Evolutionary conservation across 2,329 filamentous ascomycete genomes (phyloP).

Genomic region (Stachybotrys echinatus): DNA sequence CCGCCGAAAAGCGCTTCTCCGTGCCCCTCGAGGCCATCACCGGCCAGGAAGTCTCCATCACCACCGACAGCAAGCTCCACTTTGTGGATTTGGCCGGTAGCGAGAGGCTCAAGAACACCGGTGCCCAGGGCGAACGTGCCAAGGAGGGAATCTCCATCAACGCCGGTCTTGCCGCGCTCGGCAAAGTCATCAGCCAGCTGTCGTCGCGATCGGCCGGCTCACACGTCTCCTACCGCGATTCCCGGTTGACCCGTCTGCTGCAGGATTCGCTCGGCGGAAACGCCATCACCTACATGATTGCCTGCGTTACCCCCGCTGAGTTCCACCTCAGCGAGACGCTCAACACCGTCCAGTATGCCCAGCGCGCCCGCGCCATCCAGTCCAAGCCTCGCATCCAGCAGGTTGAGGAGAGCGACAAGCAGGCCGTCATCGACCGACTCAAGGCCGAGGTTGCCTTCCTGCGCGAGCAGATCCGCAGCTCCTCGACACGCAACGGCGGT

Average conservation of each 20-base stretch:
- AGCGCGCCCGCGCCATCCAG: slow-evolving; percentile 92
- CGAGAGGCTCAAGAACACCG: slow-evolving; percentile 94
- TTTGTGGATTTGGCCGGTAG: slow-evolving; percentile 98
- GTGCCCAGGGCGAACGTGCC: slow-evolving; percentile 88
- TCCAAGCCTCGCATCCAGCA: slow-evolving; percentile 97
- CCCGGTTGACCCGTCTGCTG: slow-evolving; percentile 87
- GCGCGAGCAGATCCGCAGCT: slow-evolving; percentile 84
- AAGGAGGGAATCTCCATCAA: slow-evolving; percentile 98
- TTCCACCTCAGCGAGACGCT: slow-evolving; percentile 97
- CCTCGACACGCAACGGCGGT: slow-evolving; percentile 57
- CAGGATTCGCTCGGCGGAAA: slow-evolving; percentile 97
- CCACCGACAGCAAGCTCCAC: slow-evolving; percentile 95
- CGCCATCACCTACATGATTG: slow-evolving; percentile 99
- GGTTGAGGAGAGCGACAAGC: slow-evolving; percentile 87
- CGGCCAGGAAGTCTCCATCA: slow-evolving; percentile 61
- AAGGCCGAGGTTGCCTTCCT: slow-evolving; percentile 92
- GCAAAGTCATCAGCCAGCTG: slow-evolving; percentile 97
- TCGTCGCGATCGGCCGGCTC: slow-evolving; percentile 83
- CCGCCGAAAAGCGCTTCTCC: slow-evolving; percentile 78
- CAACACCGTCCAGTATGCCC: slow-evolving; percentile 96
- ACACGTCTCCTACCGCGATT: slow-evolving; percentile 96
- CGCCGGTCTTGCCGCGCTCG: slow-evolving; percentile 85
- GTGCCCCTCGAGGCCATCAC: slow-evolving; percentile 78
- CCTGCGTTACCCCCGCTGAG: slow-evolving; percentile 92
- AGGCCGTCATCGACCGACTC: slow-evolving; percentile 85